These are phyloP conservation scores for Hemerocallis citrina DNA, from an alignment of 106 monocot genomes.

Conservation along the genomic window DNA sequence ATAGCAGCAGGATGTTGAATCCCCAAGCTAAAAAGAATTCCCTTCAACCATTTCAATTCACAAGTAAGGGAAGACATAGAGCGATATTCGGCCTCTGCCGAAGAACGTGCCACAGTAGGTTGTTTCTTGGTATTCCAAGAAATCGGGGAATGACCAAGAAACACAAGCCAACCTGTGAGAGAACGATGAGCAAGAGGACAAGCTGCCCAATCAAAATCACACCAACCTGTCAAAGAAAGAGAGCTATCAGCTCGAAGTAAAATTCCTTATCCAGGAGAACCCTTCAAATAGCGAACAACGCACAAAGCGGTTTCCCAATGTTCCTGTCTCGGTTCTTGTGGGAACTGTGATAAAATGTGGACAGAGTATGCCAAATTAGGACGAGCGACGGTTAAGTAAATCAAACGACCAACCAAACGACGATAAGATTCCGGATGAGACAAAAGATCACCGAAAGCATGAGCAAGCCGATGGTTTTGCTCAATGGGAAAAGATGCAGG, in stretches of 20 bases:
- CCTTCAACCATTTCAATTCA: not conserved
- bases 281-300: not conserved
- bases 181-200: not conserved
- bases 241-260: not conserved
- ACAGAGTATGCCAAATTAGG: not conserved
- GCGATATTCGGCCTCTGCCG: not conserved
- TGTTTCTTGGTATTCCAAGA: not conserved
- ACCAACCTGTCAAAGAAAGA: not conserved
- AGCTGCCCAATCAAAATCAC: conserved; percentile 5
- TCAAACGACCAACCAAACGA: not conserved
- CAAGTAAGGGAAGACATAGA: not conserved
- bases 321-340: not conserved
- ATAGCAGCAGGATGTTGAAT: not conserved
- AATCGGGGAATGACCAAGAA: not conserved
- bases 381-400: conserved; percentile 1
- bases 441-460: not conserved
- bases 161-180: not conserved
- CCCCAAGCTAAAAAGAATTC: not conserved
- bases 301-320: not conserved
- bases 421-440: not conserved
- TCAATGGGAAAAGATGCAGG: not conserved
- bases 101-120: not conserved
- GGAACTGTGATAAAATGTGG: conserved; percentile 1
- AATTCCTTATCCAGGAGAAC: not conserved
- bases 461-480: not conserved